Conservation (phyloP, 768 basidiomycete genomes). For the Asterophora lycoperdoides region DNA sequence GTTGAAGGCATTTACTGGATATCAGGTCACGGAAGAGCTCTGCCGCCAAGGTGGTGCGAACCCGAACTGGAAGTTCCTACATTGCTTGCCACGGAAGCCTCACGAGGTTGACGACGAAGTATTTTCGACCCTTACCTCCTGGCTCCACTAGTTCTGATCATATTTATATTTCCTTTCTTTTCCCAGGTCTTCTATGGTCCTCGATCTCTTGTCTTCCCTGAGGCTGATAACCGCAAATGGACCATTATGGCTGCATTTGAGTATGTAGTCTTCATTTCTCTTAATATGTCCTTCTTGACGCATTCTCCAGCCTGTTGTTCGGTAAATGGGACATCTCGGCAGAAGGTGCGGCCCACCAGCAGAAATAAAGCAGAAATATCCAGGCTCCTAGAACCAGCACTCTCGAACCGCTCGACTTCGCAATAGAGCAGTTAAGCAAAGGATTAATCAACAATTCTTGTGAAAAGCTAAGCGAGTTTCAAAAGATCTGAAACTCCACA, state of each 20-base stretch:
- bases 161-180: constrained; percentile 5
- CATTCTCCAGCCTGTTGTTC: constrained; percentile 1
- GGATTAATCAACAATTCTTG: no score
- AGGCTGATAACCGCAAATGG: constrained; percentile 97
- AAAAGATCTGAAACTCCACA: no score
- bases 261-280: constrained; percentile 39
- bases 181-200: constrained; percentile 86
- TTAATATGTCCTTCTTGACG: neutral
- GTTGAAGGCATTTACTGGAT: constrained; percentile 82
- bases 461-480: no score
- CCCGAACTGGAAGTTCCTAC: constrained; percentile 89
- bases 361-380: neutral
- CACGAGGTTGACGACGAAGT: constrained; percentile 97
- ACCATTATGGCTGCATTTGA: constrained; percentile 92
- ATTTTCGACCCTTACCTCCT: neutral
- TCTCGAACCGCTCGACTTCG: no score
- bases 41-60: constrained; percentile 80
- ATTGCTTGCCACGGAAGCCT: constrained; percentile 89
- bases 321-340: constrained; percentile 11
- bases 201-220: constrained; percentile 87
- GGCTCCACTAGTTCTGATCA: neutral
- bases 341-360: neutral
- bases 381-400: no score
- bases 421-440: no score
- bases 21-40: constrained; percentile 88